phyloP scores from a whole-genome alignment of 2,329 filamentous ascomycete genomes.

The Aspergillus floridensis region DNA sequence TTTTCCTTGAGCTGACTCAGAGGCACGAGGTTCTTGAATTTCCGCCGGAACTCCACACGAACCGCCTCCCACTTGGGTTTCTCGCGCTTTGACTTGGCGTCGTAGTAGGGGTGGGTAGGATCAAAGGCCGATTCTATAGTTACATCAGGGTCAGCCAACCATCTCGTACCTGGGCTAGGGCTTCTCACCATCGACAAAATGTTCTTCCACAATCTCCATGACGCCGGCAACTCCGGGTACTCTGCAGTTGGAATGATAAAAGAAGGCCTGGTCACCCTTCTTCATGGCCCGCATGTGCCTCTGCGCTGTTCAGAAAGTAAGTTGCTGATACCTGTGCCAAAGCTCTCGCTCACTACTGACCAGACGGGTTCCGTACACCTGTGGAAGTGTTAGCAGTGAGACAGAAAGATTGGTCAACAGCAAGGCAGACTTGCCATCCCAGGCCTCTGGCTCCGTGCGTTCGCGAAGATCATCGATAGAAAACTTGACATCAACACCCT shows the following conservation, averaged over 20 bases:
- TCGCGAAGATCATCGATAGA: constrained; percentile 85
- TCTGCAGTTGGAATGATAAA: constrained; percentile 95
- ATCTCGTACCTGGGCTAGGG: constrained; percentile 15
- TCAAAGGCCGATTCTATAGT: constrained; percentile 66
- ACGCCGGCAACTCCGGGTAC: constrained; percentile 80
- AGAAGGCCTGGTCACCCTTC: constrained; percentile 87
- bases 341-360: constrained; percentile 28
- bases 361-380: constrained; percentile 47
- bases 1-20: constrained; percentile 69
- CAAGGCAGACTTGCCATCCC: constrained; percentile 69
- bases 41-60: constrained; percentile 80
- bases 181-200: constrained; percentile 69
- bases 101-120: constrained; percentile 74
- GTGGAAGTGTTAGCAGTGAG: constrained; percentile 8
- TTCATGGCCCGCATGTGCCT: constrained; percentile 94
- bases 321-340: background rate
- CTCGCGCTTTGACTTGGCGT: constrained; percentile 66
- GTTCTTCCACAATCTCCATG: constrained; percentile 85
- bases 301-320: constrained; percentile 53
- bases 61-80: constrained; percentile 85
- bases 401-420: background rate
- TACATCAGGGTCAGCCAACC: constrained; percentile 12
- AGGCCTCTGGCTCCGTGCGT: constrained; percentile 75
- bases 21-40: constrained; percentile 69
- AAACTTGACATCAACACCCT: constrained; percentile 85